These are phyloP conservation scores for Bothriochloa decipiens DNA, from an alignment of 176 grass and related monocot species.

Conservation along the genomic window DNA sequence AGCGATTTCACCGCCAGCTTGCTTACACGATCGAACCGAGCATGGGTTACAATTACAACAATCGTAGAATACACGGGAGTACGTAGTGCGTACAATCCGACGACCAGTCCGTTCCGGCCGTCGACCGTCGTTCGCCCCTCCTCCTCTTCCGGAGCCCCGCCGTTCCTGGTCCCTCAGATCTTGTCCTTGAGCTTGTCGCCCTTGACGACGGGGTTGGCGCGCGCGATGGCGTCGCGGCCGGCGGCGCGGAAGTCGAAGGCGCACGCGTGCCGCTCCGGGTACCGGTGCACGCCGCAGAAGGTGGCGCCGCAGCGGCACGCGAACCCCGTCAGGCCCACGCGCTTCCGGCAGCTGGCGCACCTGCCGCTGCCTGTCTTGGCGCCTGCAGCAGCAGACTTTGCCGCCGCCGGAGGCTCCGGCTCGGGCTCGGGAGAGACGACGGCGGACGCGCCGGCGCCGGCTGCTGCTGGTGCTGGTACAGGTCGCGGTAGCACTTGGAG, in stretches of 20 bases:
- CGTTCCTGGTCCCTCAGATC: too few species aligned
- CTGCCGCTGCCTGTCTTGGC: background rate
- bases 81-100: background rate
- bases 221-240: constrained; percentile 49
- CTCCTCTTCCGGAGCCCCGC: background rate
- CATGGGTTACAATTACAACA: background rate
- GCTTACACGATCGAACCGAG: background rate
- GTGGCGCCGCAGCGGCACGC: constrained; percentile 47
- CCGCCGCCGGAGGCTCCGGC: background rate
- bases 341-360: constrained; percentile 47
- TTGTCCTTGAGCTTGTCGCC: constrained; percentile 52
- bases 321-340: constrained; percentile 48
- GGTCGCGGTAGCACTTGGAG: constrained; percentile 54
- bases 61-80: background rate
- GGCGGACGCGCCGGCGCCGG: background rate
- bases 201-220: constrained; percentile 52
- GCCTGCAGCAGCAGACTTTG: background rate
- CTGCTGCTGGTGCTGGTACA: background rate
- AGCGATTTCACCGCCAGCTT: constrained; percentile 29
- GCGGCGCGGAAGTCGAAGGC: constrained; percentile 52
- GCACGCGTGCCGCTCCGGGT: constrained; percentile 55
- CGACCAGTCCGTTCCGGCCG: background rate
- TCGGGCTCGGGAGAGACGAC: background rate
- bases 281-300: constrained; percentile 51
- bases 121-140: background rate